Base-by-base conservation (phyloP, 805 yeast species). In the Metschnikowia matae region DNA sequence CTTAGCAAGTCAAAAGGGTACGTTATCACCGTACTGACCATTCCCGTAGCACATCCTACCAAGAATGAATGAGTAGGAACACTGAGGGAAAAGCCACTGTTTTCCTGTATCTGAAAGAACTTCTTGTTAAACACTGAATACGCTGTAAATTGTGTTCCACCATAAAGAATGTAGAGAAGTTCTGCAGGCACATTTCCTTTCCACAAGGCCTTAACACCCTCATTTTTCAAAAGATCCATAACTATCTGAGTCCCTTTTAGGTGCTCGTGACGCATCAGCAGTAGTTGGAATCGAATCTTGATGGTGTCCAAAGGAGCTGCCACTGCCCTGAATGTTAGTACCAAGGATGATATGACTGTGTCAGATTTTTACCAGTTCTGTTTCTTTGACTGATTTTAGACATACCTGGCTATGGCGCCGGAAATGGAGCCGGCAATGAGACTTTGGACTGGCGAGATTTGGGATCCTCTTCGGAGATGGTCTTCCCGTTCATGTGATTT, bases 121-220 rank as follows among this genome's bases (percentile, higher is more conserved):
- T 65, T 45, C 5, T 62, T 65, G 62, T 84, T 87, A 32, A 81
- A 66, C 0, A 74, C 62, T 1, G 89, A 74, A 60, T 85, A 88
- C 1, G 87, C 69, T 0, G 92, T 74, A 68, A 94, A 94, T 65
- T 94, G 98, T 0, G 81, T 70, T 0, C 88, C 88, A 11, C 98
- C 97, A 60, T 92, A 94, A 10, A 87, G 57, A 13, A 92, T 71
- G 61, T 94, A 94, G 82, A 94, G 80, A 36, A 83, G 65, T 55
- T 89, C 89, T 0, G 98, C 99, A 0, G 99, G 96, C 0, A 89
- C 77, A 63, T 94, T 94, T 0, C 99, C 99, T 64, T 90, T 91
- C 98, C 98, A 94, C n/a, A 92, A 73, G 0, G 89, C 92, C 13
- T 66, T 53, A 0, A 84, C 39, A 1, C 96, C 96, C 65, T 92